A percentile compares a stretch with the other conserved stretches of the same genome.
Conservation (phyloP, 768 basidiomycete species). For the Suillus subluteus region DNA sequence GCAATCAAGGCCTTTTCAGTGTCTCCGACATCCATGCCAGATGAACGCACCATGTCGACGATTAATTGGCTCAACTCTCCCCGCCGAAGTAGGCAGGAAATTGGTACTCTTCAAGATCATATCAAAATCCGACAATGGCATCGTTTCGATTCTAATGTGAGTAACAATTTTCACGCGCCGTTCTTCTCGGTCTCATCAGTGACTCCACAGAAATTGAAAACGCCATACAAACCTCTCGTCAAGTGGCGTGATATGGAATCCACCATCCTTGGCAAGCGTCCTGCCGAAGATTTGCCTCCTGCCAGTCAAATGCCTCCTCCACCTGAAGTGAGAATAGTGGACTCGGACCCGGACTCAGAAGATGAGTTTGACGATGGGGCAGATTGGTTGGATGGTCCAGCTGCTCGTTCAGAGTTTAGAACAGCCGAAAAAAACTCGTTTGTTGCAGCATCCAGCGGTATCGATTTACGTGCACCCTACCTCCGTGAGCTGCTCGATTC, state of each 20-base stretch:
- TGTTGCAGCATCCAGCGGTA: neutral
- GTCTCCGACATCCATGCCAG: too few species aligned
- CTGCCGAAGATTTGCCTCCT: neutral
- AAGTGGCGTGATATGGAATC: slow-evolving; percentile 11
- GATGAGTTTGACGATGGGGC: slow-evolving; percentile 12
- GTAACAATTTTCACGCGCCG: neutral
- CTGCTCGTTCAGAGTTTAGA: neutral
- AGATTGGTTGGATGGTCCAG: slow-evolving; percentile 5
- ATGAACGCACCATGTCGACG: too few species aligned
- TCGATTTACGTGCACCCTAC: slow-evolving; percentile 6
- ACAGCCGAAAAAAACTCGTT: neutral
- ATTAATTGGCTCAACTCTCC: too few species aligned
- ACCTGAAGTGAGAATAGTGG: neutral
- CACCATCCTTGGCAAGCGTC: slow-evolving; percentile 6
- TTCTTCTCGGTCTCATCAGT: neutral
- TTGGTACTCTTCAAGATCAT: too few species aligned
- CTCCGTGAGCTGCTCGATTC: slow-evolving; percentile 13
- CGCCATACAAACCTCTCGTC: slow-evolving; percentile 4
- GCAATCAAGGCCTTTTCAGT: too few species aligned
- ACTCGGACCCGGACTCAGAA: neutral
- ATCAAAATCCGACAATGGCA: slow-evolving; percentile 6
- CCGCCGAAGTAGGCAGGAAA: too few species aligned
- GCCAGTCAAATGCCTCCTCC: neutral
- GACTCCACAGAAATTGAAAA: neutral
- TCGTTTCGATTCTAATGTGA: neutral